phyloP scores from a whole-genome alignment of 768 basidiomycete genomes.

The Termitomyces sp. region DNA sequence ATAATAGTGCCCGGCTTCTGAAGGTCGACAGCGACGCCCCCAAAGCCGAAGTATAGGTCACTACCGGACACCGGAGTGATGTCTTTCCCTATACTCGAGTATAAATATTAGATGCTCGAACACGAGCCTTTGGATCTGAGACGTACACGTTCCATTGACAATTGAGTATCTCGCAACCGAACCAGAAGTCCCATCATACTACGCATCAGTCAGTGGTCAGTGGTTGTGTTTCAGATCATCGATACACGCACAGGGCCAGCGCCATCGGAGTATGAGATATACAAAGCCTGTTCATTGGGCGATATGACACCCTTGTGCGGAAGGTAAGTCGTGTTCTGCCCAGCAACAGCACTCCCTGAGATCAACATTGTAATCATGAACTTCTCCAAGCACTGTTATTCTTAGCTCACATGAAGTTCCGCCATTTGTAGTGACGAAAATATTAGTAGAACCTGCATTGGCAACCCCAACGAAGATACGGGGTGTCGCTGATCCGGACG shows the following conservation, averaged over 20 bases:
- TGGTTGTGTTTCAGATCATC: not conserved
- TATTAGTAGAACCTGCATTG: slow-evolving; percentile 44
- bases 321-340: slow-evolving; percentile 51
- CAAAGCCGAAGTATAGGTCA: slow-evolving; percentile 57
- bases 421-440: slow-evolving; percentile 52
- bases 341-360: slow-evolving; percentile 50
- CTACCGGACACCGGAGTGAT: slow-evolving; percentile 59
- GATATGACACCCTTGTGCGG: slow-evolving; percentile 67
- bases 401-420: slow-evolving; percentile 46
- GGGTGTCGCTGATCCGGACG: slow-evolving; percentile 45
- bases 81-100: slow-evolving; percentile 37
- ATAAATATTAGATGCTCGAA: not conserved
- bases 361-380: not conserved
- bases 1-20: slow-evolving; percentile 60
- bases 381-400: not conserved
- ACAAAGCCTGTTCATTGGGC: slow-evolving; percentile 48
- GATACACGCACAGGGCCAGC: slow-evolving; percentile 44
- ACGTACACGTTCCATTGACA: slow-evolving; percentile 38
- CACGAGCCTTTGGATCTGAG: not conserved
- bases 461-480: slow-evolving; percentile 69
- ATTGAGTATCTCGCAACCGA: slow-evolving; percentile 49
- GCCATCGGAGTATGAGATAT: slow-evolving; percentile 57
- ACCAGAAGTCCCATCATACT: slow-evolving; percentile 53
- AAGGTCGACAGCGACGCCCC: slow-evolving; percentile 54
- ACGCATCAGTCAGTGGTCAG: not conserved